phyloP scores from a whole-genome alignment of 129 eudicot genomes.

The Calendula officinalis region DNA sequence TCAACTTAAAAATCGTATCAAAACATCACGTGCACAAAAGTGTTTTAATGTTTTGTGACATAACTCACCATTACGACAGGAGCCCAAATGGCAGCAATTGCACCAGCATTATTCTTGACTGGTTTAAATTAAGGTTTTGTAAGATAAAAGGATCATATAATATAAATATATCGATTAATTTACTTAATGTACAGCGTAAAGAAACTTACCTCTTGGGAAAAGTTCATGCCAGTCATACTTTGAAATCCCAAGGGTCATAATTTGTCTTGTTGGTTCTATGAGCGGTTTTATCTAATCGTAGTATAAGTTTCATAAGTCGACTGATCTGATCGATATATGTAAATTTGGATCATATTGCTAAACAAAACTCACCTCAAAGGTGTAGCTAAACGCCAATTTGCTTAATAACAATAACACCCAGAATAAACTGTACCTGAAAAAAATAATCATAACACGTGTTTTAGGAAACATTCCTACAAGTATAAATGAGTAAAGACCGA shows the following conservation, averaged over 20 bases:
- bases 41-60: conserved; percentile 6
- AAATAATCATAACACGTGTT: conserved; percentile 22
- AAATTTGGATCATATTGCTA: background rate
- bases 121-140: conserved; percentile 26
- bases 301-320: conserved; percentile 11
- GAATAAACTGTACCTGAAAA: conserved; percentile 73
- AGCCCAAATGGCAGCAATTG: conserved; percentile 89
- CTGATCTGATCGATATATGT: background rate
- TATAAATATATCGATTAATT: background rate
- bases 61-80: conserved; percentile 83
- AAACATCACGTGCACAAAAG: background rate
- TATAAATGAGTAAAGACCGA: conserved; percentile 7
- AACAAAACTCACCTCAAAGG: conserved; percentile 61
- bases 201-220: conserved; percentile 68
- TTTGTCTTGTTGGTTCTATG: conserved; percentile 78
- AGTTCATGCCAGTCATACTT: conserved; percentile 86
- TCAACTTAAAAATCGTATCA: background rate
- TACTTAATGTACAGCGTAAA: background rate
- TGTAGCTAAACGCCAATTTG: conserved; percentile 87
- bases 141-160: conserved; percentile 25
- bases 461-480: conserved; percentile 8
- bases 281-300: conserved; percentile 89
- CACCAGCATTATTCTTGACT: conserved; percentile 94
- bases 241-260: conserved; percentile 64
- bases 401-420: conserved; percentile 81